phyloP scores from a whole-genome alignment of 2,329 filamentous ascomycete genomes.

The Alternaria triticimaculans region DNA sequence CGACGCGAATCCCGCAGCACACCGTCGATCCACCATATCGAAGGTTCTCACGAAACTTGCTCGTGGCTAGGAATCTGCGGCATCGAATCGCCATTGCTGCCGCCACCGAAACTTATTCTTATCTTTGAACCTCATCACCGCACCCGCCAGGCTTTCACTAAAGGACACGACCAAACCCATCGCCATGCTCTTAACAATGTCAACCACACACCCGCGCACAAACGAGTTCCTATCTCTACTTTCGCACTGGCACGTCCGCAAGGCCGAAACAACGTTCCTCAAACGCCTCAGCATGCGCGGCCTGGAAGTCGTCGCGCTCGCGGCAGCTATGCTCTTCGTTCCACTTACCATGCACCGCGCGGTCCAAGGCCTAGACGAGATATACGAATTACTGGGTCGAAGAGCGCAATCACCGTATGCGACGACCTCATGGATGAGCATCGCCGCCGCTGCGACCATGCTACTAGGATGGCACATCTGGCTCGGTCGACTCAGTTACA shows the following conservation, averaged over 20 bases:
- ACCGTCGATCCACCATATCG: background rate
- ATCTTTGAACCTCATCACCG: background rate
- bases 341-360: constrained; percentile 20
- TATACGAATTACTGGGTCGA: constrained; percentile 24
- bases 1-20: background rate
- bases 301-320: constrained; percentile 14
- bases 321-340: constrained; percentile 21
- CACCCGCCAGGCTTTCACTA: background rate
- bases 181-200: constrained; percentile 15
- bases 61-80: background rate
- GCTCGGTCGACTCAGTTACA: constrained; percentile 19
- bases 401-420: constrained; percentile 22
- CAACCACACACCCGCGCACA: constrained; percentile 2
- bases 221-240: background rate
- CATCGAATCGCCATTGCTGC: background rate
- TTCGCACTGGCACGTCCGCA: constrained; percentile 6
- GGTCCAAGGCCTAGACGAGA: constrained; percentile 16
- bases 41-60: background rate
- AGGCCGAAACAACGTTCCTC: constrained; percentile 3
- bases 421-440: background rate
- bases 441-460: constrained; percentile 7
- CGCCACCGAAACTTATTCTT: background rate
- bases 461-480: constrained; percentile 25
- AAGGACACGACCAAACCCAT: background rate
- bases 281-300: constrained; percentile 17